Evolutionary conservation across 2,329 filamentous ascomycete genomes (phyloP), one percentile per base, ranked within the genome.

Genomic region (Microascus cirrosus): DNA sequence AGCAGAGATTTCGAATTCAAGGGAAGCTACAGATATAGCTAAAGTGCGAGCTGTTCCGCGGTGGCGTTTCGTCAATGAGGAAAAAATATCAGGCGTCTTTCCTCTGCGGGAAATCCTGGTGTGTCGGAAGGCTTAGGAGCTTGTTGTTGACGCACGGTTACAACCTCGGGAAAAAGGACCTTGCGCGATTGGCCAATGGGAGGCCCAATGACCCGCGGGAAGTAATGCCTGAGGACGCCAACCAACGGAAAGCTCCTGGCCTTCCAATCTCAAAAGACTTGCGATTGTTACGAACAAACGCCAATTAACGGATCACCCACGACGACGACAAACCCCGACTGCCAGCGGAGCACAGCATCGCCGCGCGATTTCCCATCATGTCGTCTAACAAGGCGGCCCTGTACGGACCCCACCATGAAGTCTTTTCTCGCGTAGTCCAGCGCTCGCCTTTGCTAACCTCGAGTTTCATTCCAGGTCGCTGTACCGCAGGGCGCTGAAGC

Each of bases 401-500:
- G 79, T 81, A 57, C 20, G 55, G 5, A 13, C 4, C 51, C 51
- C 24, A 13, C 51, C 51, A 18, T 25, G 12, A 34, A 24, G 24
- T 25, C 15, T 5, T 12, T 22, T 13, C 6, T 18, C 11, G n/a
- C 51, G 51, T 34, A 28, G 51, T n/a, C 24, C 13, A 32, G 24
- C 24, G 12, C 24, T n/a, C 25, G n/a, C 45, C 13, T 25, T 18
- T 13, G 15, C 15, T 18, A 18, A 50, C 20, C 20, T 15, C 24
- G 28, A 32, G 28, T 32, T 32, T 32, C 28, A 32, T 32, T 22
- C 7, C 61, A 86, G 83, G 64, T 86, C 83, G 50, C 86, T 99
- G 61, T 99, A 99, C 74, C 87, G 93, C 69, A 90, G 91, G 65
- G 91, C 91, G 28, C 74, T 99, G 69, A 96, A 96, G 80, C 85